Base-by-base conservation (phyloP, 768 basidiomycete species). In the Boletus edulis region DNA sequence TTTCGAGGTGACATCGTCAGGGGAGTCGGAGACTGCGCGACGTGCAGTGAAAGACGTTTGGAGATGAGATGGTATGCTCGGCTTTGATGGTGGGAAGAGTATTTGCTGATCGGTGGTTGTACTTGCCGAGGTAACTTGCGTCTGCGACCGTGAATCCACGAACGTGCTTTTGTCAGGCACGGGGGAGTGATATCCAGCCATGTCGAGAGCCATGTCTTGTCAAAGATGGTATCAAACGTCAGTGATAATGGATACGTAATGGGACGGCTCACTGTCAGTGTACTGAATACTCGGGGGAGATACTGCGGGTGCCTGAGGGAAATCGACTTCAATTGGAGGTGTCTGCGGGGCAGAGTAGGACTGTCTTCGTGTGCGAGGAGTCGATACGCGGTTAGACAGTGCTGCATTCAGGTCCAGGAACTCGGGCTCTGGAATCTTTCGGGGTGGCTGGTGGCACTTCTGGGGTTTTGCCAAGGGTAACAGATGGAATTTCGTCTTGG, bases 321-420 rank as follows among this genome's bases (percentile, higher is more conserved):
- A 73, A 27, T 89, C 69, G 5, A 78, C 75, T 34, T 81, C 81
- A 7, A 49, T 58, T 5, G 73, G 58, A 27, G 76, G 73, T 8
- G 64, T 65, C 46, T 64, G 71, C 14, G 69, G 64, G 11, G 54
- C 68, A 15, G 68, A 67, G 46, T 52, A 64, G 0, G 66, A 69
- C 32, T 69, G 63, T 14, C 59, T 50, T 39, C 62, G 67, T 50
- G 58, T 58, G 44, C 62, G 69, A 39, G 55, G 62, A 3, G 42
- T 42, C 11, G 57, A 58, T 49, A 56, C 14, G 34, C 59, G 68
- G 14, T 61, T 48, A 10, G 51, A 44, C 1, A 43, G 24, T 4
- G 51, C 52, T 18, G 85, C 89, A 65, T 96, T 76, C 43, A 97
- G 79, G 69, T 97, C 93, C 49, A 97, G 76, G 63, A 89, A 92